These are phyloP conservation scores for Phytopythium montanum DNA, from an alignment of 352 stramenopile genomes.

Conservation along the genomic window DNA sequence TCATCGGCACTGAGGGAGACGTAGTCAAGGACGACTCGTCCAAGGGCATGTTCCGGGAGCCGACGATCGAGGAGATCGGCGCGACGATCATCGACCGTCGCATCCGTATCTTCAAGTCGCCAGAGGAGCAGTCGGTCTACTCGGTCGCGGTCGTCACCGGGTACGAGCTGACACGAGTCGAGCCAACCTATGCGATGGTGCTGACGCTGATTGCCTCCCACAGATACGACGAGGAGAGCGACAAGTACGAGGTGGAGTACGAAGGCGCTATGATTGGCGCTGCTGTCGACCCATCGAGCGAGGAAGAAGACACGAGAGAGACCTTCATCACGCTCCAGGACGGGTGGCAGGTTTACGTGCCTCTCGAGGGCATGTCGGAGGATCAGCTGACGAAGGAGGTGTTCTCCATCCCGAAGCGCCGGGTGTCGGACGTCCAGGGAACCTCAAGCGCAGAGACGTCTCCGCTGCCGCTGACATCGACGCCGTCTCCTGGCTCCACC, in stretches of 20 bases:
- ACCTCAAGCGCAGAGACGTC: conserved; percentile 7
- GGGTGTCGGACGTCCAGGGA: conserved; percentile 1
- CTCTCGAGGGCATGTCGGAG: conserved; percentile 40
- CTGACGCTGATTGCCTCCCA: conserved; percentile 3
- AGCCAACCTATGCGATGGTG: neutral
- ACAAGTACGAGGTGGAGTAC: conserved; percentile 55
- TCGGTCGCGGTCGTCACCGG: conserved; percentile 43
- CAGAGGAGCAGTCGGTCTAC: conserved; percentile 55
- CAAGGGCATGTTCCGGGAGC: conserved; percentile 66
- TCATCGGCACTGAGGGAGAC: conserved; percentile 61
- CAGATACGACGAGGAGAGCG: conserved; percentile 30
- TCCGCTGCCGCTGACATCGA: conserved; percentile 1
- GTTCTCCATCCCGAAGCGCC: conserved; percentile 76
- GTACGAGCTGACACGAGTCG: conserved; percentile 13
- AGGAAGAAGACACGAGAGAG: conserved; percentile 2
- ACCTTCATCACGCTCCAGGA: conserved; percentile 22
- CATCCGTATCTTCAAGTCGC: conserved; percentile 61
- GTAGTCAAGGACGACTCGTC: conserved; percentile 29
- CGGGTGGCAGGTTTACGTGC: conserved; percentile 74
- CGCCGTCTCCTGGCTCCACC: conserved; percentile 3
- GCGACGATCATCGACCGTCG: conserved; percentile 41
- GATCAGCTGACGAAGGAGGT: conserved; percentile 54
- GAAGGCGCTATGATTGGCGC: neutral
- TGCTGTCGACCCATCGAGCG: neutral
- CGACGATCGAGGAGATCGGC: conserved; percentile 45